These are phyloP conservation scores for Candida sojae DNA, from an alignment of 1,139 yeast genomes.

Conservation along the genomic window DNA sequence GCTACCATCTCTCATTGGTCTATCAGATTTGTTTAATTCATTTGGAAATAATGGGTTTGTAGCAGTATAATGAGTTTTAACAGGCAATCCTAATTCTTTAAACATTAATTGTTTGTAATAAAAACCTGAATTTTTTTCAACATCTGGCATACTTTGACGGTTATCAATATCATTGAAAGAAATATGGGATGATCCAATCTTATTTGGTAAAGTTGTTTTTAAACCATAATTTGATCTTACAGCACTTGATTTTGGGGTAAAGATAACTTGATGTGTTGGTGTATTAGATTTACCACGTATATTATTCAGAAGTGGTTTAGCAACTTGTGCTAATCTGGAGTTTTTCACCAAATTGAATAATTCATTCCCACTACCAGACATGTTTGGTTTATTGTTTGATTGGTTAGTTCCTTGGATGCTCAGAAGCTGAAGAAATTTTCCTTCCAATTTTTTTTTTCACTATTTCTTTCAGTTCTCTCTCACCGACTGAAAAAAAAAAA, in stretches of 20 bases:
- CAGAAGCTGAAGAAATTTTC: neutral
- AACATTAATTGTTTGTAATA: slow-evolving; percentile 42
- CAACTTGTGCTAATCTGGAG: slow-evolving; percentile 50
- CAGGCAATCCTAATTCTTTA: slow-evolving; percentile 44
- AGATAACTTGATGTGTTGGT: slow-evolving; percentile 49
- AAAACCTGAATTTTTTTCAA: slow-evolving; percentile 45
- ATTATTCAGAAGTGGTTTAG: slow-evolving; percentile 38
- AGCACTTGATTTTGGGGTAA: slow-evolving; percentile 46
- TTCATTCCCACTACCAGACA: slow-evolving; percentile 9
- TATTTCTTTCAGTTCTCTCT: neutral
- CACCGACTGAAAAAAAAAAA: too few species aligned
- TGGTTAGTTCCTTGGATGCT: neutral
- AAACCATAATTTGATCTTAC: slow-evolving; percentile 46
- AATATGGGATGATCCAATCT: slow-evolving; percentile 43
- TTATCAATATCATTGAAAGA: slow-evolving; percentile 49
- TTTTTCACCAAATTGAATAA: slow-evolving; percentile 40
- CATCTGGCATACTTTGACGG: slow-evolving; percentile 48
- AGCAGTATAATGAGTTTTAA: slow-evolving; percentile 31
- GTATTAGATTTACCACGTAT: slow-evolving; percentile 32
- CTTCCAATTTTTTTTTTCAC: neutral
- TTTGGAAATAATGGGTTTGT: slow-evolving; percentile 37
- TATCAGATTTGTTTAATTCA: slow-evolving; percentile 21
- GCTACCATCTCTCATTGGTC: slow-evolving; percentile 22
- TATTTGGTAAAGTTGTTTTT: slow-evolving; percentile 45
- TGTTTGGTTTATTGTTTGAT: neutral